Evolutionary conservation across 1,139 yeast genomes (phyloP), one percentile per base, ranked within the genome.

Genomic region (Zygoascus meyerae): DNA sequence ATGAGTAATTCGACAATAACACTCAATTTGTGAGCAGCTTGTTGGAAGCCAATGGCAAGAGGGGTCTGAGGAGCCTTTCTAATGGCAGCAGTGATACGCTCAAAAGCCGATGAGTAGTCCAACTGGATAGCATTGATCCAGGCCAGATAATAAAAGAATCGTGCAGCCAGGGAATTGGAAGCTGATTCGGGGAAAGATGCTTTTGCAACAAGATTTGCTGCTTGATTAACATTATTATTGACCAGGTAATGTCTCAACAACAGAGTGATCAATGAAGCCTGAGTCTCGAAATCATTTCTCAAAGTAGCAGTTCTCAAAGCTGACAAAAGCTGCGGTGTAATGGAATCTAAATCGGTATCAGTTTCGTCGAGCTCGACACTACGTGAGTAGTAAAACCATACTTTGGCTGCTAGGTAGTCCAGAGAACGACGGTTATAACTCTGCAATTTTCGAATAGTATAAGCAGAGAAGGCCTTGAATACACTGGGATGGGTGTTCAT

Each of bases 11-110:
- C 97, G 60, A 92, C 86, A 48, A 90, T 77, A 53, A 92, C 84
- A 62, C 82, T 85, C 56, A 94, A 76, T 69, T 94, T 94, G 57
- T 92, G 83, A 5, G 97, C 95, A 42, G 86, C 79, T 67, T 89
- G 96, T 54, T 90, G 68, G 64, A 94, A 94, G 0, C 98, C 98
- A 42, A 77, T 69, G 5, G 97, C 89, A 54, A 82, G 78, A 42
- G 79, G 74, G 1, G 95, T 86, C 66, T 89, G 97, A 31, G 98
- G 98, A n/a, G 95, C 90, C 66, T 94, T 94, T 71, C 98, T 82
- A 46, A 90, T 84, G 6, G 98, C 96, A 15, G 95, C 87, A 48
- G 87, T 84, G 47, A 86, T 87, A 61, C 81, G 86, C 60, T 90
- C 96, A 62, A 84, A 83, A 2, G 98, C 97, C 17, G 86, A 73